A percentile compares a stretch with the other conserved stretches of the same genome.
phyloP scores from a whole-genome alignment of 495 filamentous ascomycete genomes.

The Glutinoglossum americanum region DNA sequence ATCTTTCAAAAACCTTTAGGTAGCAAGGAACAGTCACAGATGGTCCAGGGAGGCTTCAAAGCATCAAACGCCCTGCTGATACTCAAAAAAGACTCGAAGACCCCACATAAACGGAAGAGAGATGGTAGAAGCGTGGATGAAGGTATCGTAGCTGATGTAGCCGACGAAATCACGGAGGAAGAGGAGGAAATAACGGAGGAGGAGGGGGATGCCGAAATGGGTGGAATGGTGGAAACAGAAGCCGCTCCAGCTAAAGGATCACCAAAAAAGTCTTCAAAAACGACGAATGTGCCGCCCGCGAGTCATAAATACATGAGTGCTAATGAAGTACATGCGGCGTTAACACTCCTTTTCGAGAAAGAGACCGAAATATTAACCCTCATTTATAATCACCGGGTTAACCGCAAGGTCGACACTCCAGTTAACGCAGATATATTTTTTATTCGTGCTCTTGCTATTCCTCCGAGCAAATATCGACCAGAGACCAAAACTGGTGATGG shows the following conservation, averaged over 20 bases:
- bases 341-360: slow-evolving; percentile 64
- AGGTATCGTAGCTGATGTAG: slow-evolving; percentile 15
- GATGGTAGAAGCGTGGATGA: slow-evolving; percentile 18
- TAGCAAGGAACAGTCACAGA: slow-evolving; percentile 47
- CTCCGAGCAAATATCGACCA: slow-evolving; percentile 82
- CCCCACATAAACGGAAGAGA: slow-evolving; percentile 9
- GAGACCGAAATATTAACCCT: slow-evolving; percentile 63
- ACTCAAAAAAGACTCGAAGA: slow-evolving; percentile 10
- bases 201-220: slow-evolving; percentile 7
- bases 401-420: slow-evolving; percentile 21
- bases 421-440: slow-evolving; percentile 83
- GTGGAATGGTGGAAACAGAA: slow-evolving; percentile 18
- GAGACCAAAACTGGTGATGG: slow-evolving; percentile 59
- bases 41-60: slow-evolving; percentile 46
- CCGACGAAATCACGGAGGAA: slow-evolving; percentile 17
- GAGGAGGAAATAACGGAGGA: slow-evolving; percentile 19
- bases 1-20: slow-evolving; percentile 71
- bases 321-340: slow-evolving; percentile 50
- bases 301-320: slow-evolving; percentile 48
- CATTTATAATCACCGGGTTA: slow-evolving; percentile 56
- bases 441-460: slow-evolving; percentile 59
- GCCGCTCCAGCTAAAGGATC: slow-evolving; percentile 16
- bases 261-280: slow-evolving; percentile 9
- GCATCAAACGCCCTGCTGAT: slow-evolving; percentile 37
- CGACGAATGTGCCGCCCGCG: slow-evolving; percentile 14